Evolutionary conservation across 2,329 filamentous ascomycete species (phyloP).

Genomic region (Pseudocercospora pini-densiflorae): DNA sequence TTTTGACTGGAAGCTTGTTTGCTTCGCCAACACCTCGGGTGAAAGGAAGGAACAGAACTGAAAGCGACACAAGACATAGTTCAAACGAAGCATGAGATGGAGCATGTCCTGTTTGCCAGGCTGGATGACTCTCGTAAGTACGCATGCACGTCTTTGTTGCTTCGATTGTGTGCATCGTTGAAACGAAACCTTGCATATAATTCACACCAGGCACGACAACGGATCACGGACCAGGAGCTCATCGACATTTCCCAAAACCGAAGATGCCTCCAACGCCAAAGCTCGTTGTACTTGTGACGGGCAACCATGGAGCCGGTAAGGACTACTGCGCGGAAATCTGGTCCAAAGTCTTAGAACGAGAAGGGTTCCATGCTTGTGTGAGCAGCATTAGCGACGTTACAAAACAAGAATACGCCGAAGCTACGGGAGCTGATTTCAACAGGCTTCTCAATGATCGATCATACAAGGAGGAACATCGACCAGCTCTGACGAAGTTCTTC

Average conservation of each 20-base stretch:
- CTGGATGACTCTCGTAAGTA: not conserved
- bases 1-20: not conserved
- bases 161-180: not conserved
- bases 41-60: not conserved
- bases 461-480: constrained; percentile 67
- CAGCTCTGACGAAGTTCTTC: constrained; percentile 59
- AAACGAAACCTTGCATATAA: not conserved
- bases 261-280: constrained; percentile 43
- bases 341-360: constrained; percentile 38
- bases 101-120: not conserved
- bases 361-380: constrained; percentile 44
- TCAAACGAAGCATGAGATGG: not conserved
- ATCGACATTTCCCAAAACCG: too few species aligned
- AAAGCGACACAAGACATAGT: not conserved
- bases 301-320: constrained; percentile 61
- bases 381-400: constrained; percentile 62
- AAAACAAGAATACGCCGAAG: constrained; percentile 62
- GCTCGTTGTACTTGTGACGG: constrained; percentile 63
- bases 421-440: constrained; percentile 52
- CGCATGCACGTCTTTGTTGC: not conserved
- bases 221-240: too few species aligned
- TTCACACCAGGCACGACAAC: not conserved
- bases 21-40: not conserved
- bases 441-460: constrained; percentile 58
- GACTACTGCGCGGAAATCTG: constrained; percentile 63